A percentile compares a stretch with the other conserved stretches of the same genome.
These are phyloP conservation scores for Blattamonas nauphoetae DNA, from an alignment of 78 protist species.

Conservation along the genomic window DNA sequence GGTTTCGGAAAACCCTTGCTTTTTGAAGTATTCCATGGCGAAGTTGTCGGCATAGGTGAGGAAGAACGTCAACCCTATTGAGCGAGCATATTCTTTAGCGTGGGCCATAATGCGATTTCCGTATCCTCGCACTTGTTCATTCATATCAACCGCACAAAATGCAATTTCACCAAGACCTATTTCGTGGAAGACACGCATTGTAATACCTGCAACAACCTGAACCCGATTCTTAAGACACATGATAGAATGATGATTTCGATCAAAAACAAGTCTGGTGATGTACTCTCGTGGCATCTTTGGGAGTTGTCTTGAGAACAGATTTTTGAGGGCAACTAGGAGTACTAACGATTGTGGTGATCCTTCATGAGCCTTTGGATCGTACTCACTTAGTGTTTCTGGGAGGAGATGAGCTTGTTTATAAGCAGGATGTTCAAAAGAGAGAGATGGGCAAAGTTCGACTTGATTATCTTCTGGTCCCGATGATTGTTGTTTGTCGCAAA, in stretches of 20 bases:
- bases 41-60: conserved; percentile 38
- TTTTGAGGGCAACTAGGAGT: conserved; percentile 5
- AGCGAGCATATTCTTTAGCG: conserved; percentile 7
- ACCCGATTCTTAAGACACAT: background rate
- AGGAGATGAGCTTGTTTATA: no score
- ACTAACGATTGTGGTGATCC: background rate
- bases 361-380: no score
- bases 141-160: background rate
- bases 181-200: background rate
- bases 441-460: background rate
- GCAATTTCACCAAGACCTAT: background rate
- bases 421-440: no score
- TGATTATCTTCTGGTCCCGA: background rate
- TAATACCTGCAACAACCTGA: background rate
- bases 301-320: conserved; percentile 9
- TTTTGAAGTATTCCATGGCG: conserved; percentile 30
- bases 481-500: background rate
- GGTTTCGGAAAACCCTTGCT: conserved; percentile 21
- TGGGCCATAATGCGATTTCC: conserved; percentile 37
- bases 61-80: background rate
- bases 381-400: no score
- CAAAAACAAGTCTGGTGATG: background rate
- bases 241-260: conserved; percentile 1
- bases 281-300: conserved; percentile 16
- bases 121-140: conserved; percentile 20